These are phyloP conservation scores for Chytridiales sp. DNA, from an alignment of 371 early-diverging fungal species.

Conservation along the genomic window DNA sequence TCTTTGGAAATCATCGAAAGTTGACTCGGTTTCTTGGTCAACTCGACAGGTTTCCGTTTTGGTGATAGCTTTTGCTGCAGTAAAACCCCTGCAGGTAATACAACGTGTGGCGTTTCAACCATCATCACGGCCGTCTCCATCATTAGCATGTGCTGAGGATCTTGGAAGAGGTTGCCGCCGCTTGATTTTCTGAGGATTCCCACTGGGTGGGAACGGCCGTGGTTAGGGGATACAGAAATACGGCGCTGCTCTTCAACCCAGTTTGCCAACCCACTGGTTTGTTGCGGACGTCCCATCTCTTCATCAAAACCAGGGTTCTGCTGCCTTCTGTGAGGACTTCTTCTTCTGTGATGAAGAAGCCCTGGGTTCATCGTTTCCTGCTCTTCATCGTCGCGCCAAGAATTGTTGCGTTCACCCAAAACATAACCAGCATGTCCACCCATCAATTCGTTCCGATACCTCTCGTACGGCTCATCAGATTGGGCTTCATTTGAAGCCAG, in stretches of 20 bases:
- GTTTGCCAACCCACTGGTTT: background rate
- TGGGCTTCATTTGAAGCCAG: no score
- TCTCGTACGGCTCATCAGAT: no score
- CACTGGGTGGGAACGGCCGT: no score
- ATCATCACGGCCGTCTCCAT: background rate
- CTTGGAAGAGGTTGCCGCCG: no score
- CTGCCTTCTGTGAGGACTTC: background rate
- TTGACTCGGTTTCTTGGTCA: background rate
- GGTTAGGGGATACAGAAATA: background rate
- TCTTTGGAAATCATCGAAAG: background rate
- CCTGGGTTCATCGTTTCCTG: background rate
- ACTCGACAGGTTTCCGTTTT: constrained; percentile 6
- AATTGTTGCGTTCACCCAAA: background rate
- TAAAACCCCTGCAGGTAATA: background rate
- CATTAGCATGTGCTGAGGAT: no score
- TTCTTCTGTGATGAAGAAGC: no score
- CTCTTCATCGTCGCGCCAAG: background rate
- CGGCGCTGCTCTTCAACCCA: constrained; percentile 13
- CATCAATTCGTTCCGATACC: no score
- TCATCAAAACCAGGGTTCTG: background rate
- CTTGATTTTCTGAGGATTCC: no score
- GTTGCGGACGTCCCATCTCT: background rate
- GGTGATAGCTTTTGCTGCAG: background rate
- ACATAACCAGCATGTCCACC: no score
- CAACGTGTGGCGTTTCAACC: background rate